phyloP scores from a whole-genome alignment of 345 rosid species.

The Orychophragmus violaceus region DNA sequence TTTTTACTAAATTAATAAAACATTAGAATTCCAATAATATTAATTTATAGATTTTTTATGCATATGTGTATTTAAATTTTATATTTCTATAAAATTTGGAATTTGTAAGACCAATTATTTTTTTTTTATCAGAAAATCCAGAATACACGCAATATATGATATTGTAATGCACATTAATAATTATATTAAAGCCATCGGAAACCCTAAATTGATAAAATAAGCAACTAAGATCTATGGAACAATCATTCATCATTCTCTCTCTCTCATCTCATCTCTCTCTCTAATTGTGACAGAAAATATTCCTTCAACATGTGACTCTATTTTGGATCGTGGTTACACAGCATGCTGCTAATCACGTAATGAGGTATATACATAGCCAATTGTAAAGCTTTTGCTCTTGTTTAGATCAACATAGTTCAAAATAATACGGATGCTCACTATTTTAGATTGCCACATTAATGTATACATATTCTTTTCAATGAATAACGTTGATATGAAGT shows the following conservation, averaged over 20 bases:
- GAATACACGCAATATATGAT: neutral
- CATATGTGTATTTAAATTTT: neutral
- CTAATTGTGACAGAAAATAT: conserved; percentile 26
- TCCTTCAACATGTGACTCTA: conserved; percentile 28
- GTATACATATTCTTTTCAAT: neutral
- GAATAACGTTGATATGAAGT: neutral
- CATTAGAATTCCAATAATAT: too few species aligned
- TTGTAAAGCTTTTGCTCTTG: neutral
- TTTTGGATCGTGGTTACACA: conserved; percentile 23
- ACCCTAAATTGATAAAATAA: neutral
- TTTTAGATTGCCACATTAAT: neutral
- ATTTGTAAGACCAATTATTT: neutral
- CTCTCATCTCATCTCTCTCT: neutral
- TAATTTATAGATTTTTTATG: too few species aligned
- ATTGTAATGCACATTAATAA: neutral
- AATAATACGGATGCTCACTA: neutral
- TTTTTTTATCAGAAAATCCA: neutral
- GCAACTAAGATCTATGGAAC: conserved; percentile 23
- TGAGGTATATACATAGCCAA: neutral
- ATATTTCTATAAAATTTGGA: neutral
- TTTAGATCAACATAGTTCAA: neutral
- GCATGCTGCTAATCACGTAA: neutral
- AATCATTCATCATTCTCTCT: conserved; percentile 25
- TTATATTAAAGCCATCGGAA: neutral
- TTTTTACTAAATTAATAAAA: too few species aligned